phyloP scores from a whole-genome alignment of 2,329 filamentous ascomycete genomes.

The Sporothrix phasma region DNA sequence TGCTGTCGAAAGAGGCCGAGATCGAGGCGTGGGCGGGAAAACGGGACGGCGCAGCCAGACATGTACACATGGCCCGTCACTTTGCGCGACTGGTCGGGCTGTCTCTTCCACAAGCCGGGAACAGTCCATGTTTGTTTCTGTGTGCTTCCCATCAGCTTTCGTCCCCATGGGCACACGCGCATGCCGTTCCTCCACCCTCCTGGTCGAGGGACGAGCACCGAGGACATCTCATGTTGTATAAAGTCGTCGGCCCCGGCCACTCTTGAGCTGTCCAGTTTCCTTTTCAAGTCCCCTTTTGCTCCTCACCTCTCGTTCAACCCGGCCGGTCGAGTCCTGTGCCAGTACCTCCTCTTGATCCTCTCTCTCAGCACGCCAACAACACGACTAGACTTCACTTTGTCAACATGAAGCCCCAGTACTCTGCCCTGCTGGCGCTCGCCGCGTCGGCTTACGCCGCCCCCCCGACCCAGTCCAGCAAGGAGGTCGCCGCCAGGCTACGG shows the following conservation, averaged over 20 bases:
- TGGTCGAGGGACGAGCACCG: not conserved
- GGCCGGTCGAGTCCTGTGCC: conserved; percentile 3
- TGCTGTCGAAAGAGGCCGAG: conserved; percentile 17
- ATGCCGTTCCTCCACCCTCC: no score
- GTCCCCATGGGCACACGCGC: conserved; percentile 1
- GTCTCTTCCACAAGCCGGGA: not conserved
- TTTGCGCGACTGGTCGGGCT: not conserved
- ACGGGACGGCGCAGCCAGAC: conserved; percentile 4
- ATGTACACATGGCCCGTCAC: not conserved
- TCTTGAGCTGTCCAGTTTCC: not conserved
- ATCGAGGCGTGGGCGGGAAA: conserved; percentile 1
- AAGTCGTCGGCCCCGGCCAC: not conserved
- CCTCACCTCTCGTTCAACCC: conserved; percentile 7
- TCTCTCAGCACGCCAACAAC: not conserved
- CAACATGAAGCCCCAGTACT: conserved; percentile 30
- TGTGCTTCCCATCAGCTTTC: not conserved
- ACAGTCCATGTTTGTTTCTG: not conserved
- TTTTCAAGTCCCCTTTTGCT: not conserved
- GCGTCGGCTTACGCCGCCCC: conserved; percentile 28
- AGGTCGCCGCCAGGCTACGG: conserved; percentile 24
- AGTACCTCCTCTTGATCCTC: not conserved
- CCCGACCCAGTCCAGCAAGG: conserved; percentile 19
- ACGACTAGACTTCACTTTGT: not conserved
- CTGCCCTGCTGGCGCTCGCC: conserved; percentile 29
- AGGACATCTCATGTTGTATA: not conserved